phyloP scores from a whole-genome alignment of 495 filamentous ascomycete species.

The Podospora comata region DNA sequence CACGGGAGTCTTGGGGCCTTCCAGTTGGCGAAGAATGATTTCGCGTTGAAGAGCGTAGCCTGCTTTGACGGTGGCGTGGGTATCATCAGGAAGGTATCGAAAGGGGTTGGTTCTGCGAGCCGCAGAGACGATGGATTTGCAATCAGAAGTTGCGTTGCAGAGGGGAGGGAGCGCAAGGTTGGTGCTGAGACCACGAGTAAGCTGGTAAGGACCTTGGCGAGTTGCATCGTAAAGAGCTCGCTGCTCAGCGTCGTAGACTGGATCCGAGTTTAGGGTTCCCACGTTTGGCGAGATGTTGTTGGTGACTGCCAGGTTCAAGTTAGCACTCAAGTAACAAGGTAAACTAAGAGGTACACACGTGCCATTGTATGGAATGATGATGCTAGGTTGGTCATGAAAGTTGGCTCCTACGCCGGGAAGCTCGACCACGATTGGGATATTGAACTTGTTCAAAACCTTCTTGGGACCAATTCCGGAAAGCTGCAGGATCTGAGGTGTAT shows the following conservation, averaged over 20 bases:
- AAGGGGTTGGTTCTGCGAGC: conserved; percentile 31
- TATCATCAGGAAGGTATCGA: conserved; percentile 35
- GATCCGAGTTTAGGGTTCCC: conserved; percentile 31
- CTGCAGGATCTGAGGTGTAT: conserved; percentile 58
- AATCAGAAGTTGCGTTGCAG: conserved; percentile 29
- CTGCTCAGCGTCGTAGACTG: conserved; percentile 9
- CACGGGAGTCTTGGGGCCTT: conserved; percentile 24
- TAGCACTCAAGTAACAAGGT: conserved; percentile 40
- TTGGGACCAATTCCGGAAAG: conserved; percentile 72
- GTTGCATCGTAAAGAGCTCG: conserved; percentile 8
- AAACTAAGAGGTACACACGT: conserved; percentile 23
- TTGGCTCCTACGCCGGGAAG: conserved; percentile 76
- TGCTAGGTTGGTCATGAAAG: conserved; percentile 46
- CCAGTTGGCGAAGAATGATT: conserved; percentile 28
- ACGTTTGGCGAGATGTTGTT: conserved; percentile 35
- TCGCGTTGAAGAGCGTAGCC: conserved; percentile 37
- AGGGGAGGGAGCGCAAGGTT: conserved; percentile 37
- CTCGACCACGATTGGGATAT: conserved; percentile 66
- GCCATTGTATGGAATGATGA: conserved; percentile 29
- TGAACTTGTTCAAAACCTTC: conserved; percentile 59
- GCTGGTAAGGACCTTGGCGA: conserved; percentile 1
- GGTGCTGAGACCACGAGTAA: conserved; percentile 9
- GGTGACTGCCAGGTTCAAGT: conserved; percentile 35
- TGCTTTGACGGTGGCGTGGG: conserved; percentile 36
- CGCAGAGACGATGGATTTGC: conserved; percentile 31